Evolutionary conservation across 129 eudicot species (phyloP).

Genomic region (Silybum marianum): DNA sequence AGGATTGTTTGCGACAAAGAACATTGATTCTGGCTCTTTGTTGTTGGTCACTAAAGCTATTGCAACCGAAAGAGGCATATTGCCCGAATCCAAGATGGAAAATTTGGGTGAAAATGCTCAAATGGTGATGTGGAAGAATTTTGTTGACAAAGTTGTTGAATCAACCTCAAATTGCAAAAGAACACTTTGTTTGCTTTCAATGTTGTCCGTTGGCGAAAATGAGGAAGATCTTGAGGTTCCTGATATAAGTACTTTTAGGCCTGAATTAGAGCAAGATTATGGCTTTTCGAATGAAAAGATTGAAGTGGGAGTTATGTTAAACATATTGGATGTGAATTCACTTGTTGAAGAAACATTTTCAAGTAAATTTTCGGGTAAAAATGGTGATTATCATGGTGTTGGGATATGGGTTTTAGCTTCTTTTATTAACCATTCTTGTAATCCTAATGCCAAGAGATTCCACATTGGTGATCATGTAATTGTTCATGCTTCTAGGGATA

Average conservation of each 20-base stretch:
- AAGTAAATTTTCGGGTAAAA: conserved; percentile 58
- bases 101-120: conserved; percentile 64
- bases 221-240: conserved; percentile 72
- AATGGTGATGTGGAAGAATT: conserved; percentile 91
- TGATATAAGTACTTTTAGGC: conserved; percentile 57
- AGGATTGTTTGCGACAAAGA: conserved; percentile 71
- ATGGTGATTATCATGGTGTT: conserved; percentile 70
- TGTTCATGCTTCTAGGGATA: conserved; percentile 73
- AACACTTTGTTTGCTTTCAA: conserved; percentile 49
- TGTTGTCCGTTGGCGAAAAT: conserved; percentile 64
- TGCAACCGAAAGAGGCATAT: conserved; percentile 81
- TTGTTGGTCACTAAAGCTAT: conserved; percentile 75
- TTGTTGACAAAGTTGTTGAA: conserved; percentile 70
- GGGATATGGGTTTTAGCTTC: conserved; percentile 87
- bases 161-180: conserved; percentile 48
- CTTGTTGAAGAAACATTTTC: conserved; percentile 72
- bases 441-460: conserved; percentile 74
- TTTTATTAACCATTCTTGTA: conserved; percentile 85
- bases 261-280: conserved; percentile 46
- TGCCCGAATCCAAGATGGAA: conserved; percentile 45
- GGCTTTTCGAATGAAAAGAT: conserved; percentile 31
- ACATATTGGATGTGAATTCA: conserved; percentile 83
- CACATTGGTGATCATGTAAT: conserved; percentile 81
- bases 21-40: conserved; percentile 67
- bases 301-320: conserved; percentile 46